phyloP scores from a whole-genome alignment of 2,329 filamentous ascomycete genomes.

The Sporothrix globosa region DNA sequence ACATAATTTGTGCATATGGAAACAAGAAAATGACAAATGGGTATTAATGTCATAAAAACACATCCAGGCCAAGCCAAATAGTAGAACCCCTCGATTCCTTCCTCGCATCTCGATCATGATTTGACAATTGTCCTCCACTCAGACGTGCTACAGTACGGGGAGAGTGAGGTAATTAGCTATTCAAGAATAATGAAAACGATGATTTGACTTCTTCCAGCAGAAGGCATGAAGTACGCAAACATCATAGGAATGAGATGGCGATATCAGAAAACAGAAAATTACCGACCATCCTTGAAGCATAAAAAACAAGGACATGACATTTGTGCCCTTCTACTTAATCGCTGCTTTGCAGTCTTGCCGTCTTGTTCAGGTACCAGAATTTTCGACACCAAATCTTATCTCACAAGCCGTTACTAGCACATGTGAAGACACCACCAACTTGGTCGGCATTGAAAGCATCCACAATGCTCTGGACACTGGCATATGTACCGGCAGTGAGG shows the following conservation, averaged over 20 bases:
- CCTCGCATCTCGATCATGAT: not conserved
- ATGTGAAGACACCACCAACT: conserved; percentile 75
- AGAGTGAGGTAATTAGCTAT: too few species aligned
- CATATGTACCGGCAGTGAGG: conserved; percentile 79
- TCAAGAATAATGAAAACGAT: conserved; percentile 6
- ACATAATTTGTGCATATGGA: not conserved
- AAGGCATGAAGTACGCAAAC: too few species aligned
- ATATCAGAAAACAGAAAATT: too few species aligned
- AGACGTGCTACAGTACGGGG: not conserved
- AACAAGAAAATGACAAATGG: not conserved
- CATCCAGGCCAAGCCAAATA: not conserved
- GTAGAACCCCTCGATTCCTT: not conserved
- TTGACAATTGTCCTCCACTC: not conserved
- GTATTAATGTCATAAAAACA: not conserved
- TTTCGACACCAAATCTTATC: not conserved
- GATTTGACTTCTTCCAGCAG: too few species aligned
- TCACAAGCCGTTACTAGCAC: conserved; percentile 67
- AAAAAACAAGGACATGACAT: too few species aligned
- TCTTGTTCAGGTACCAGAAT: not conserved
- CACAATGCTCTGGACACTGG: conserved; percentile 73
- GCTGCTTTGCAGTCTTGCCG: not conserved
- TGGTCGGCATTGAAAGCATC: conserved; percentile 66
- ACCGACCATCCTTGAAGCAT: too few species aligned
- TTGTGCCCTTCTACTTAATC: not conserved
- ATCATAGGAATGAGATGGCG: too few species aligned